Percentiles rank a stretch among this genome's conserved stretches.
Evolutionary conservation across 805 yeast genomes (phyloP).

Genomic region (Metschnikowia cubensis): DNA sequence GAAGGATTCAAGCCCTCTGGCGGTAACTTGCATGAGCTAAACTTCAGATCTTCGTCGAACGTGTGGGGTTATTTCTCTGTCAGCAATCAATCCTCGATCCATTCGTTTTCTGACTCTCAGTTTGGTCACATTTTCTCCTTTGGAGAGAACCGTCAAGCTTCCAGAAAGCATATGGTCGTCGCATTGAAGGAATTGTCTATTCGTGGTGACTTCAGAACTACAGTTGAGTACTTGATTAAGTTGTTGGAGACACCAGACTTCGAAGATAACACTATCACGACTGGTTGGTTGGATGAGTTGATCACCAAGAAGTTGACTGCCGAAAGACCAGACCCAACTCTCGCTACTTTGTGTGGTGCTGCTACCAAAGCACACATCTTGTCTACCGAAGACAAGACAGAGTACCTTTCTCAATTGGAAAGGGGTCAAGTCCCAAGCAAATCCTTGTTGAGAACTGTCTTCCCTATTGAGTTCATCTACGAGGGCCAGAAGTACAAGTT

Average conservation of each 20-base stretch:
- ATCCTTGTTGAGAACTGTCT: conserved; percentile 76
- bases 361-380: conserved; percentile 89
- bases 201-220: conserved; percentile 97
- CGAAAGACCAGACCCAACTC: conserved; percentile 87
- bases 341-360: conserved; percentile 97
- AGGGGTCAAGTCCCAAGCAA: conserved; percentile 94
- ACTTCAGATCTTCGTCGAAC: conserved; percentile 93
- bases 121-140: conserved; percentile 99
- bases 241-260: conserved; percentile 94
- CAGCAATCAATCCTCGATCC: conserved; percentile 93
- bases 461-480: conserved; percentile 91
- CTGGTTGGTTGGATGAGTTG: conserved; percentile 98
- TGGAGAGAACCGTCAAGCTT: conserved; percentile 97
- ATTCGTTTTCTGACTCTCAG: conserved; percentile 96
- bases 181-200: conserved; percentile 94
- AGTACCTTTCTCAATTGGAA: conserved; percentile 74
- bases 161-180: conserved; percentile 98
- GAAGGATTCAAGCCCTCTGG: conserved; percentile 99
- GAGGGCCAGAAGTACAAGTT: conserved; percentile 91
- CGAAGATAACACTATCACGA: conserved; percentile 93
- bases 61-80: conserved; percentile 99
- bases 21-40: conserved; percentile 93
- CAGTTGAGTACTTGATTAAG: conserved; percentile 94
- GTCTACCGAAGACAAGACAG: conserved; percentile 63
- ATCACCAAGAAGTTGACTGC: conserved; percentile 92